A percentile compares a stretch with the other conserved stretches of the same genome.
These are phyloP conservation scores for Magnolia sinica DNA, from an alignment of 164 flowering plant species.

Conservation along the genomic window DNA sequence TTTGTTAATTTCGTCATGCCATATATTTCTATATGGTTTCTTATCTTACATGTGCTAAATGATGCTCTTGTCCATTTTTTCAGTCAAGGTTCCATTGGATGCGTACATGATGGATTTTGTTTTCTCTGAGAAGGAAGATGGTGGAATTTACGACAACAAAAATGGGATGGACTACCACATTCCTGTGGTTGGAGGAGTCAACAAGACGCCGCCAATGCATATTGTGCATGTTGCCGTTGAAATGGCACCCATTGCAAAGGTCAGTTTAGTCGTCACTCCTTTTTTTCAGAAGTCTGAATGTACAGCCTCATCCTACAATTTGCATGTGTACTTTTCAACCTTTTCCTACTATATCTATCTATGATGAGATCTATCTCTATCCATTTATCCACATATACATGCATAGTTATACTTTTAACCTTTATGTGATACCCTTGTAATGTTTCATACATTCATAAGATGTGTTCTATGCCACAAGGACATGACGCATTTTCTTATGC, in stretches of 20 bases:
- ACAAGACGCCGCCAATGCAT: conserved; percentile 89
- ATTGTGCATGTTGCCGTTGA: conserved; percentile 93
- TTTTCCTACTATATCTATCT: not conserved
- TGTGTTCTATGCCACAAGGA: too few species aligned
- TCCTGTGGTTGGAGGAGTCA: conserved; percentile 79
- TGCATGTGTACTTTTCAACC: not conserved
- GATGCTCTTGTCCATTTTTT: not conserved
- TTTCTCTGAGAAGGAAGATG: conserved; percentile 90
- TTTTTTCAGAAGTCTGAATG: not conserved
- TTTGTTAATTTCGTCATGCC: not conserved
- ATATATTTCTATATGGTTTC: not conserved
- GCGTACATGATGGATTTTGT: conserved; percentile 97
- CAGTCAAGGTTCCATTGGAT: conserved; percentile 96
- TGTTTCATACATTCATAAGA: too few species aligned
- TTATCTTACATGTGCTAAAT: not conserved
- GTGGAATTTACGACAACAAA: conserved; percentile 88
- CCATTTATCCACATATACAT: not conserved
- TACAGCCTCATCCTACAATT: not conserved
- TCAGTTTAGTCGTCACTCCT: conserved; percentile 16
- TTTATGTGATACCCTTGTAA: too few species aligned
- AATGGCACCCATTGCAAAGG: conserved; percentile 99
- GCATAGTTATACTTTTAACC: too few species aligned
- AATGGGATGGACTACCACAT: conserved; percentile 88
- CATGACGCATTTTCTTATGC: too few species aligned
- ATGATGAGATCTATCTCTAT: not conserved